Evolutionary conservation across 1,284 basidiomycete species (phyloP).

Genomic region (Sporisorium sorghi): DNA sequence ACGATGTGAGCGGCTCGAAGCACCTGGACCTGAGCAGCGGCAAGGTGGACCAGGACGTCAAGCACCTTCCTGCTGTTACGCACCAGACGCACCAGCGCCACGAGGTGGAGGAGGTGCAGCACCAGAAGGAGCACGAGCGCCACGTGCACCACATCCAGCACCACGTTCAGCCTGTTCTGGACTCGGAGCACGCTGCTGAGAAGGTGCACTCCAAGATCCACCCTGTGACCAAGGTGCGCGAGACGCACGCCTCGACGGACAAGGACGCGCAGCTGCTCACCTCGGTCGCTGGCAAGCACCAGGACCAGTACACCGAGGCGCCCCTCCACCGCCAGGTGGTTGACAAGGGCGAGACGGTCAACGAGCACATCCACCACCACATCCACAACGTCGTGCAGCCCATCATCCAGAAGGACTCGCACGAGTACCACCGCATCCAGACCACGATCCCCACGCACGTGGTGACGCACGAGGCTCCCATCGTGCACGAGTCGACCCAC

Average conservation of each 20-base stretch:
- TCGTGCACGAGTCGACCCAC: slow-evolving; percentile 64
- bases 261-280: slow-evolving; percentile 67
- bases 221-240: slow-evolving; percentile 62
- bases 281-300: slow-evolving; percentile 60
- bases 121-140: slow-evolving; percentile 67
- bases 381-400: slow-evolving; percentile 70
- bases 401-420: slow-evolving; percentile 67
- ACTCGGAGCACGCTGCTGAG: slow-evolving; percentile 66
- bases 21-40: slow-evolving; percentile 61
- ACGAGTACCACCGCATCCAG: slow-evolving; percentile 68
- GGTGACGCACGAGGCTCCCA: slow-evolving; percentile 67
- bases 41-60: slow-evolving; percentile 67
- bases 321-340: slow-evolving; percentile 62
- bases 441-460: slow-evolving; percentile 64
- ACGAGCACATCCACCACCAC: slow-evolving; percentile 67
- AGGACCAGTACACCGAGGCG: slow-evolving; percentile 58
- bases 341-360: slow-evolving; percentile 68
- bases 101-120: slow-evolving; percentile 68
- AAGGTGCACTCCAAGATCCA: slow-evolving; percentile 59
- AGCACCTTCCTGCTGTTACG: slow-evolving; percentile 68
- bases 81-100: slow-evolving; percentile 66
- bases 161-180: slow-evolving; percentile 68
- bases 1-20: slow-evolving; percentile 39
- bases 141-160: slow-evolving; percentile 69
- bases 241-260: slow-evolving; percentile 67